phyloP scores from a whole-genome alignment of 1,284 basidiomycete species.

The Boletus holoroseus region DNA sequence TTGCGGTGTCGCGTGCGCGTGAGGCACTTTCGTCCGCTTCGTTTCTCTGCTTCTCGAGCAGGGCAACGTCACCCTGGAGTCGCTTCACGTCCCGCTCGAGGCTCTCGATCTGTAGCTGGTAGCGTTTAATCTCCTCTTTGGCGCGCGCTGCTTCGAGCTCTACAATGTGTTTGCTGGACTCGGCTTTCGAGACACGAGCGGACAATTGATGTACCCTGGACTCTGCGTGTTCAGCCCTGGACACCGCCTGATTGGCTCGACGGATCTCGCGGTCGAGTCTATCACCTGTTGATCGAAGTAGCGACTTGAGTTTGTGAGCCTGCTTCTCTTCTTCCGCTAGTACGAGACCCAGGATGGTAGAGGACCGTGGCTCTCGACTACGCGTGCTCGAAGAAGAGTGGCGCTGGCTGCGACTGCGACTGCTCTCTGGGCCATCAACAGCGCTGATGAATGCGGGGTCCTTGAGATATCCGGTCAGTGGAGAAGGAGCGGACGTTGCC shows the following conservation, averaged over 20 bases:
- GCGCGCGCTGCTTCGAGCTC: constrained; percentile 45
- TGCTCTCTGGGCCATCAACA: constrained; percentile 20
- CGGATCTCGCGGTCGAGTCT: constrained; percentile 54
- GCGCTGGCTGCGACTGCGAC: constrained; percentile 17
- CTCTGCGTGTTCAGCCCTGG: constrained; percentile 52
- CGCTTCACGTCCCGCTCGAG: constrained; percentile 46
- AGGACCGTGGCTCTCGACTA: constrained; percentile 21
- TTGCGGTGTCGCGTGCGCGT: constrained; percentile 44
- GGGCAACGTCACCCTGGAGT: constrained; percentile 39
- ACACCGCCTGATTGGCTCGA: constrained; percentile 46
- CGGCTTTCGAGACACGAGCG: constrained; percentile 38
- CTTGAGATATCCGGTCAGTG: constrained; percentile 29
- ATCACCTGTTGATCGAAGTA: constrained; percentile 50
- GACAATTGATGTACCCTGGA: constrained; percentile 41
- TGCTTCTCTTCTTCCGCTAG: constrained; percentile 63
- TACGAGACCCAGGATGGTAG: constrained; percentile 34
- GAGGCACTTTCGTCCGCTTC: constrained; percentile 45
- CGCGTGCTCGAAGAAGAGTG: constrained; percentile 28
- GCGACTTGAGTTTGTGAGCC: constrained; percentile 49
- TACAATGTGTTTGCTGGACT: constrained; percentile 43
- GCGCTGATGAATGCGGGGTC: constrained; percentile 30
- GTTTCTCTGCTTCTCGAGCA: constrained; percentile 42
- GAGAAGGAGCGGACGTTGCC: constrained; percentile 33
- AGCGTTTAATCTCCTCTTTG: constrained; percentile 45
- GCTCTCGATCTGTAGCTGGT: constrained; percentile 46